These are phyloP conservation scores for Fusarium stilboides DNA, from an alignment of 2,329 filamentous ascomycete genomes.

Conservation along the genomic window DNA sequence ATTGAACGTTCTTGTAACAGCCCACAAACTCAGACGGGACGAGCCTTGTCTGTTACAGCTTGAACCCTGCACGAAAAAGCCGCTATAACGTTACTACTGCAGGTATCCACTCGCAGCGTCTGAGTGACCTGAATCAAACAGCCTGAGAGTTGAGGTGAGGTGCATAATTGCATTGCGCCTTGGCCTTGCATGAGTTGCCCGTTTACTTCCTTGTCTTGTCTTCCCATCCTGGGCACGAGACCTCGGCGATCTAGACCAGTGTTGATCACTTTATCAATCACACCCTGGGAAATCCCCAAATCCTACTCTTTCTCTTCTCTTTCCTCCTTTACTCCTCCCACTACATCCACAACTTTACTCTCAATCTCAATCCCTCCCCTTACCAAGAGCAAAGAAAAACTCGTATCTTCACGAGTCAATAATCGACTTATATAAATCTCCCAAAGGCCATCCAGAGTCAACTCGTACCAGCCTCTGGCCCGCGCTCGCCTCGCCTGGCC, in stretches of 20 bases:
- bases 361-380: too few species aligned
- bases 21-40: background rate
- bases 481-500: slow-evolving; percentile 11
- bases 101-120: too few species aligned
- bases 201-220: background rate
- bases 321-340: background rate
- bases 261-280: slow-evolving; percentile 36
- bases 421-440: background rate
- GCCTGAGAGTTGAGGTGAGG: too few species aligned
- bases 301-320: slow-evolving; percentile 2
- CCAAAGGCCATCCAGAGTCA: background rate
- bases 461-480: slow-evolving; percentile 1
- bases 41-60: background rate
- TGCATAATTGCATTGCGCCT: background rate
- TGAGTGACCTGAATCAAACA: too few species aligned
- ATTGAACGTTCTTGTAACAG: too few species aligned
- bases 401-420: background rate
- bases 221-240: slow-evolving; percentile 30
- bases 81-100: too few species aligned
- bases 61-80: background rate
- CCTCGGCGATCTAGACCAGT: slow-evolving; percentile 33
- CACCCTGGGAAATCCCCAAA: slow-evolving; percentile 4
- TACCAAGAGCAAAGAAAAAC: background rate
- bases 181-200: background rate
- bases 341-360: background rate